phyloP scores from a whole-genome alignment of 148 eudicot genomes.

The Vaccinium corymbosum region DNA sequence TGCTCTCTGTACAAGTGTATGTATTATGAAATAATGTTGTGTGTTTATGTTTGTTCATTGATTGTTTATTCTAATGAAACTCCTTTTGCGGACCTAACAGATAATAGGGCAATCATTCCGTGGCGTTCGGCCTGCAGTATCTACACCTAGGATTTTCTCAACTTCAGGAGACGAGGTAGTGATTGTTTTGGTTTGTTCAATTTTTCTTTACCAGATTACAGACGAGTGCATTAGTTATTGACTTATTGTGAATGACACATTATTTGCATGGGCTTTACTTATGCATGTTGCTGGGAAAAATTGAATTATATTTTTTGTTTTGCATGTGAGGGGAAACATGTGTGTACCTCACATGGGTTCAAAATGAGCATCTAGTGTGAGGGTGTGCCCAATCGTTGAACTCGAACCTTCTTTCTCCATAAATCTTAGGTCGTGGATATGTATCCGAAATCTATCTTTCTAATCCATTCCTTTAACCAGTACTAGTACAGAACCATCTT shows the following conservation, averaged over 20 bases:
- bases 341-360: neutral
- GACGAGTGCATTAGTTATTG: neutral
- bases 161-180: slow-evolving; percentile 31
- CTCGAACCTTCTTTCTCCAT: neutral
- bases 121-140: slow-evolving; percentile 20
- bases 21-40: neutral
- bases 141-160: slow-evolving; percentile 18
- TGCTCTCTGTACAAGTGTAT: neutral
- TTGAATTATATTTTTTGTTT: neutral
- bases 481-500: neutral
- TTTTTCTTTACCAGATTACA: neutral
- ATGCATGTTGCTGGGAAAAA: neutral
- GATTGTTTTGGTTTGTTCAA: neutral
- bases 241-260: neutral
- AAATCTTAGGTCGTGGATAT: neutral
- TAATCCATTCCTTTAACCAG: neutral
- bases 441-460: neutral
- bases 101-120: slow-evolving; percentile 29
- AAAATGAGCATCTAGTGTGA: neutral
- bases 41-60: neutral
- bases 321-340: neutral
- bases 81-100: slow-evolving; percentile 16
- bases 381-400: neutral
- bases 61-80: neutral
- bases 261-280: too few relatives aligned